These are phyloP conservation scores for Citeromyces nyonsensis DNA, from an alignment of 805 yeast genomes.

Conservation along the genomic window DNA sequence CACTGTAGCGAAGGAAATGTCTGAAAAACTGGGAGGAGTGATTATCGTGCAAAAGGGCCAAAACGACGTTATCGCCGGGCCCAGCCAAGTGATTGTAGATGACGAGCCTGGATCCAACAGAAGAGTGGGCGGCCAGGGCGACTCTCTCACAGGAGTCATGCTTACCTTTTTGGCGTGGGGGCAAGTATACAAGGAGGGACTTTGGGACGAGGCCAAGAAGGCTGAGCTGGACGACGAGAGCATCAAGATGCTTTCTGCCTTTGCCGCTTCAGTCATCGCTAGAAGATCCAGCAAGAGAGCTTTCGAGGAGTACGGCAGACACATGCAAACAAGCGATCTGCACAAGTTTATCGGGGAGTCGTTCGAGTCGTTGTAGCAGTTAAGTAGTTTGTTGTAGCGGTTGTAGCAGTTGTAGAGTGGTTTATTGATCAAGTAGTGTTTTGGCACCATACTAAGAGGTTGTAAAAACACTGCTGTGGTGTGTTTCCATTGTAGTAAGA, in stretches of 20 bases:
- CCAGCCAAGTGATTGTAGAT: conserved; percentile 23
- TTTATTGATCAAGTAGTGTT: no score
- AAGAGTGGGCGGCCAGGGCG: conserved; percentile 96
- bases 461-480: no score
- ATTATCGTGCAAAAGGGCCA: conserved; percentile 64
- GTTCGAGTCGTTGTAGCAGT: conserved; percentile 24
- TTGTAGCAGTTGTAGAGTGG: no score
- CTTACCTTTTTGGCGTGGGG: conserved; percentile 74
- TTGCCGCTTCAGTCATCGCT: conserved; percentile 56
- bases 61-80: conserved; percentile 46
- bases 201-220: conserved; percentile 35
- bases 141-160: conserved; percentile 75
- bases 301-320: conserved; percentile 45
- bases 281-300: conserved; percentile 54
- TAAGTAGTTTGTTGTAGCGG: no score
- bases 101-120: conserved; percentile 49
- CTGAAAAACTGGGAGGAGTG: conserved; percentile 36
- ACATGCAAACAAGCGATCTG: conserved; percentile 78
- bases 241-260: conserved; percentile 37
- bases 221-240: conserved; percentile 15
- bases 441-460: no score
- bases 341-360: conserved; percentile 55
- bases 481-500: no score
- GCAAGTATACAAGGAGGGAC: conserved; percentile 36
- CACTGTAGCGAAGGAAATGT: conserved; percentile 22